Conservation (phyloP, 768 basidiomycete genomes). For the Psilocybe cyanescens region DNA sequence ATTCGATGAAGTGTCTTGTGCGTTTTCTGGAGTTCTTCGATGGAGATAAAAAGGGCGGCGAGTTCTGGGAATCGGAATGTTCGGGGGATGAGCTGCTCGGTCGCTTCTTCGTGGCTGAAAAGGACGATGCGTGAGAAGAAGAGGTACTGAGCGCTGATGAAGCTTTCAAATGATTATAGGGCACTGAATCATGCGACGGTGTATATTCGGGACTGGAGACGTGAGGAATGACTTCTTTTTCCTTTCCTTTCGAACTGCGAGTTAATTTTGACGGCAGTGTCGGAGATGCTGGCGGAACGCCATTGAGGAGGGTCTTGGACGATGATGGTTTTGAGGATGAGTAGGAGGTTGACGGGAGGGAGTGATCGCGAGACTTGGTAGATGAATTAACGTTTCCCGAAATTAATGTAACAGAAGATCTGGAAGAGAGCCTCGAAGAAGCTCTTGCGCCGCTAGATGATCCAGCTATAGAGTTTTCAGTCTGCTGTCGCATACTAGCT, state of each 20-base stretch:
- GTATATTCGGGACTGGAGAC: background rate
- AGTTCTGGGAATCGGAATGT: background rate
- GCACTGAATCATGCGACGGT: background rate
- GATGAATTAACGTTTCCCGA: background rate
- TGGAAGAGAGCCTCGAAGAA: conserved; percentile 12
- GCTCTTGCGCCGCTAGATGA: conserved; percentile 7
- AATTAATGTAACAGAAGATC: conserved; percentile 10
- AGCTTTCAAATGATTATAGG: background rate
- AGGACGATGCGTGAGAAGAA: background rate
- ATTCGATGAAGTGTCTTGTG: background rate
- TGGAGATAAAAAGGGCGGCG: background rate
- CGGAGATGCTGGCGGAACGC: background rate
- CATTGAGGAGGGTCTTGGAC: background rate
- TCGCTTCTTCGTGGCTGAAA: background rate
- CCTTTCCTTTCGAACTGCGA: background rate
- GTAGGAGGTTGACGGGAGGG: background rate
- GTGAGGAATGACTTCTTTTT: background rate
- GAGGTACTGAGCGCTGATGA: background rate
- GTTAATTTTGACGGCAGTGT: background rate
- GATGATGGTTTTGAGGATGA: background rate
- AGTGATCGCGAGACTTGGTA: background rate
- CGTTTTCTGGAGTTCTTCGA: background rate
- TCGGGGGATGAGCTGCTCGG: background rate
- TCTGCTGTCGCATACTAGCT: conserved; percentile 23
- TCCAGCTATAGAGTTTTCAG: conserved; percentile 19